These are phyloP conservation scores for Fusarium domesticum DNA, from an alignment of 2,329 filamentous ascomycete species.

Conservation along the genomic window DNA sequence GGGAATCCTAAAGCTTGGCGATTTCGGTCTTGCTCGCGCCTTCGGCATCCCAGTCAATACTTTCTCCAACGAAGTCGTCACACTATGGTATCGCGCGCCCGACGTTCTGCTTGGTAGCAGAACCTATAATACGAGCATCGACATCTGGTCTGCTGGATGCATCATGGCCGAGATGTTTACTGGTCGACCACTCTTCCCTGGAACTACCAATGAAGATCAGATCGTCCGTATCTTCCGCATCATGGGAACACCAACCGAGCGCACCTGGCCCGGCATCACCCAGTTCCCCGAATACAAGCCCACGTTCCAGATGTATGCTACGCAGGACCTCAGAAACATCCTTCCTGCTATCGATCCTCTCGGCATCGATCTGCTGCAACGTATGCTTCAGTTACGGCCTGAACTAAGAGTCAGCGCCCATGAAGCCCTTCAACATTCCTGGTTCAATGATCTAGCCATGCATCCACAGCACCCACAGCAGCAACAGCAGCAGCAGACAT, in stretches of 20 bases:
- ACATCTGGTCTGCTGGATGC: constrained; percentile 98
- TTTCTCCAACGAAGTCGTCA: constrained; percentile 97
- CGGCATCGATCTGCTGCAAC: constrained; percentile 81
- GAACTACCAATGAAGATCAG: constrained; percentile 97
- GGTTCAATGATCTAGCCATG: constrained; percentile 76
- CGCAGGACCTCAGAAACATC: constrained; percentile 83
- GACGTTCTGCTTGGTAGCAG: constrained; percentile 91
- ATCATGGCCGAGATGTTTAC: constrained; percentile 99
- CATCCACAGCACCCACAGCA: constrained; percentile 49
- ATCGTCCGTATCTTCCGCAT: constrained; percentile 95
- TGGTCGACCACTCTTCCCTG: constrained; percentile 89
- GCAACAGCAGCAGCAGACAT: constrained; percentile 35
- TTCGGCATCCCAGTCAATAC: constrained; percentile 98
- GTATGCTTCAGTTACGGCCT: constrained; percentile 89
- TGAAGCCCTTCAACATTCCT: constrained; percentile 84
- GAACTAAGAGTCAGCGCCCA: constrained; percentile 87
- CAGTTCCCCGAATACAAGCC: constrained; percentile 97
- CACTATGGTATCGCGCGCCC: constrained; percentile 94
- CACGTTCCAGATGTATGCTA: constrained; percentile 90
- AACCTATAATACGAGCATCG: constrained; percentile 99
- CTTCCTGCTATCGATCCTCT: constrained; percentile 85
- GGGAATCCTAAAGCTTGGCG: constrained; percentile 85
- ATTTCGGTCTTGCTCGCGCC: constrained; percentile 89
- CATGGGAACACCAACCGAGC: constrained; percentile 96
- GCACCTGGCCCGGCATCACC: constrained; percentile 91